phyloP scores from a whole-genome alignment of 208 protist genomes.

The Leptomonas seymouri region DNA sequence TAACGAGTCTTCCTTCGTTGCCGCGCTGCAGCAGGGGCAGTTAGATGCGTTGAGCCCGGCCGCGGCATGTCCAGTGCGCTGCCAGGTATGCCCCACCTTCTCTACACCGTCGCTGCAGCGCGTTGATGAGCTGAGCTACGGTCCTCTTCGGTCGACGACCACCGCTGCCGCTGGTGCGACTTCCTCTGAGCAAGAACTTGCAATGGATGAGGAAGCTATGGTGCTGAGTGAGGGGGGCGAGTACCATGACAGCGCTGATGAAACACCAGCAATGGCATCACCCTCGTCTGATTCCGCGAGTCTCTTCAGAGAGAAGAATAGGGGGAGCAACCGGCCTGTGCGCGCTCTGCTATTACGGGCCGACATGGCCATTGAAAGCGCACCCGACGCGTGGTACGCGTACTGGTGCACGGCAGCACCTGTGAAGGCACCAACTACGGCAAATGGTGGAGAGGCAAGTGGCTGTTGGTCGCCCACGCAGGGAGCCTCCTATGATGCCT shows the following conservation, averaged over 20 bases:
- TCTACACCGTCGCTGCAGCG: conserved; percentile 60
- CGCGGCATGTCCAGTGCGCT: conserved; percentile 35
- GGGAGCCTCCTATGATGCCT: neutral
- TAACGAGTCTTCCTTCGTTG: conserved; percentile 12
- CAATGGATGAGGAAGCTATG: neutral
- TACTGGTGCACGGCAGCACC: conserved; percentile 1
- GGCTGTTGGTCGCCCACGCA: neutral
- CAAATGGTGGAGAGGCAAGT: neutral
- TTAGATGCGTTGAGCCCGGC: conserved; percentile 39
- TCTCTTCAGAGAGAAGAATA: neutral
- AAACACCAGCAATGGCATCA: neutral
- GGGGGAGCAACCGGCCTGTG: neutral
- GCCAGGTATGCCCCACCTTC: conserved; percentile 58
- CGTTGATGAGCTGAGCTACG: conserved; percentile 57
- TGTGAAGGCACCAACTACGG: conserved; percentile 8
- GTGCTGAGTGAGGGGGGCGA: neutral
- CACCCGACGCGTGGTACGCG: conserved; percentile 22
- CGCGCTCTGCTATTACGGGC: conserved; percentile 47
- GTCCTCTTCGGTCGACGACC: conserved; percentile 40
- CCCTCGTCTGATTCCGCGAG: neutral
- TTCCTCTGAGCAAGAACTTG: neutral
- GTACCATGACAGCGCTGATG: neutral
- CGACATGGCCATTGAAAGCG: conserved; percentile 44
- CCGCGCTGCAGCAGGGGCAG: conserved; percentile 23
- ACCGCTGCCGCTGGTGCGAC: neutral